These are phyloP conservation scores for Hanseniaspora pseudoguilliermondii DNA, from an alignment of 805 yeast species.

Conservation along the genomic window DNA sequence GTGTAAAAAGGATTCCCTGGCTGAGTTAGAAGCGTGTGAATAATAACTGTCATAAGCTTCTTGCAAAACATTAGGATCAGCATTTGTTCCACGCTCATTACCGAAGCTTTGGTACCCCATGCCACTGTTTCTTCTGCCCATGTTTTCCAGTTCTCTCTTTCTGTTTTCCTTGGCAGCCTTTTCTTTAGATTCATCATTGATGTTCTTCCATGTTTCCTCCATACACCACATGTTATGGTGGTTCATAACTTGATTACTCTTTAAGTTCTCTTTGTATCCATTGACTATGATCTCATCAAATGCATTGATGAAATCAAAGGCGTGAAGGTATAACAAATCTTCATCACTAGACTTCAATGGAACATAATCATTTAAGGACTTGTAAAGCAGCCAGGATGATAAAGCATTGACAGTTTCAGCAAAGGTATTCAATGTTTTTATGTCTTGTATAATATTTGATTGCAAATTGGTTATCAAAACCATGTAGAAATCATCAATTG, in stretches of 20 bases:
- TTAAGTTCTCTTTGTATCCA: conserved; percentile 82
- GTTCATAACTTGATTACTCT: conserved; percentile 68
- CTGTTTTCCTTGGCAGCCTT: conserved; percentile 94
- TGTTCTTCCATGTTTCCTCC: conserved; percentile 96
- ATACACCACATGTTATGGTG: conserved; percentile 95
- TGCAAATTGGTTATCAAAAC: conserved; percentile 82
- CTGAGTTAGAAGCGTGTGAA: conserved; percentile 29
- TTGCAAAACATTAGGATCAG: conserved; percentile 25
- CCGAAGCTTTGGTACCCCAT: conserved; percentile 25
- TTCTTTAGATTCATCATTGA: conserved; percentile 92
- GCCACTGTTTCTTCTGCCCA: conserved; percentile 47
- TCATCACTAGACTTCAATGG: conserved; percentile 51
- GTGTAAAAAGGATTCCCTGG: conserved; percentile 26
- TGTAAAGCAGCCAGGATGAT: conserved; percentile 24
- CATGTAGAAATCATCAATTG: conserved; percentile 84
- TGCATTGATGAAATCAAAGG: conserved; percentile 81
- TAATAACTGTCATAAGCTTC: conserved; percentile 30
- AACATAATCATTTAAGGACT: conserved; percentile 9
- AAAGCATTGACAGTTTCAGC: conserved; percentile 68
- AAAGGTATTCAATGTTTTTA: conserved; percentile 78
- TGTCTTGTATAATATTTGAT: conserved; percentile 86
- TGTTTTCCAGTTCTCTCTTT: conserved; percentile 85
- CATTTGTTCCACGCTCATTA: conserved; percentile 20
- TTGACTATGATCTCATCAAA: conserved; percentile 85
- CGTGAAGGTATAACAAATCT: conserved; percentile 65